phyloP scores from a whole-genome alignment of 169 alveolate species.

The Plasmodium adleri region DNA sequence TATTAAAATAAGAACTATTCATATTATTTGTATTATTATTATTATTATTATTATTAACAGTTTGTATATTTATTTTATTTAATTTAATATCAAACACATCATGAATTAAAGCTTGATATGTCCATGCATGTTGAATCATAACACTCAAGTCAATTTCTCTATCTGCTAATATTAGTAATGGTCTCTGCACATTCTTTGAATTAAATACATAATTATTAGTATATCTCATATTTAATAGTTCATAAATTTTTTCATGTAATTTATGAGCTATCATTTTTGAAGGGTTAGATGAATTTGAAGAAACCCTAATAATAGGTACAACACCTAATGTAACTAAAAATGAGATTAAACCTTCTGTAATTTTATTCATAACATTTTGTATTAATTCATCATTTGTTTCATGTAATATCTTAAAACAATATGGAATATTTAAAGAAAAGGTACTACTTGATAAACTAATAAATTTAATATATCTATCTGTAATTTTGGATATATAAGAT shows the following conservation, averaged over 20 bases:
- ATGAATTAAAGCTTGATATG: conserved; percentile 90
- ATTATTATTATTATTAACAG: background rate
- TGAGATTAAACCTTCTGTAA: conserved; percentile 87
- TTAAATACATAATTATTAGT: conserved; percentile 77
- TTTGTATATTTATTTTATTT: conserved; percentile 81
- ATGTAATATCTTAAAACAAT: conserved; percentile 81
- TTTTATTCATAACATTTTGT: conserved; percentile 74
- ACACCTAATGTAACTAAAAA: conserved; percentile 86
- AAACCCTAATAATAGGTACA: conserved; percentile 87
- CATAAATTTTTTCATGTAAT: conserved; percentile 83
- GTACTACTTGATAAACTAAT: conserved; percentile 85
- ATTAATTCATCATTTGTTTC: conserved; percentile 77
- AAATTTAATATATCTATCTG: conserved; percentile 90
- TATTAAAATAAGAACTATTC: too few species aligned
- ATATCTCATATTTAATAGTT: conserved; percentile 78
- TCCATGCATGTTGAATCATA: conserved; percentile 93
- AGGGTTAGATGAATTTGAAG: conserved; percentile 82
- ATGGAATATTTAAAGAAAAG: conserved; percentile 88
- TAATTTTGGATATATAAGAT: conserved; percentile 85
- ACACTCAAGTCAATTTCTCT: conserved; percentile 87
- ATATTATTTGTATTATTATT: background rate
- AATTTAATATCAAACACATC: conserved; percentile 86
- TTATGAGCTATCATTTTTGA: conserved; percentile 86
- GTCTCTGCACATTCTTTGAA: conserved; percentile 84
- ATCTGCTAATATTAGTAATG: conserved; percentile 86